Percentiles rank a stretch among this genome's conserved stretches.
These are phyloP conservation scores for Antarctomyces pellizariae DNA, from an alignment of 495 filamentous ascomycete genomes.

Conservation along the genomic window DNA sequence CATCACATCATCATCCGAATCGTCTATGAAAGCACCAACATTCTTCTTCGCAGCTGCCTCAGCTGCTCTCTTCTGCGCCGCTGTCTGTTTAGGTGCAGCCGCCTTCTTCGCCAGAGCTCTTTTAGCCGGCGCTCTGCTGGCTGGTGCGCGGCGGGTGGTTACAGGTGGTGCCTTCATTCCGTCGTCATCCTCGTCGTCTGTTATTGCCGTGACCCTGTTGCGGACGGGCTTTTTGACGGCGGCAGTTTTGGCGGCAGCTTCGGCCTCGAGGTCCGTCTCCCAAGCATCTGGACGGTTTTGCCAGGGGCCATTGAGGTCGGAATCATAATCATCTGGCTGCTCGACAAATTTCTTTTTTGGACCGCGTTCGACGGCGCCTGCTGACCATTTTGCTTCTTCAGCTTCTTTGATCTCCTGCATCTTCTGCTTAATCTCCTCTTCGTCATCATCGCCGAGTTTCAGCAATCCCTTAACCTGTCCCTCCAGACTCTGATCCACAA, in stretches of 20 bases:
- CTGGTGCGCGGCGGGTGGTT: too few relatives aligned
- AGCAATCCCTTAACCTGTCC: conserved; percentile 57
- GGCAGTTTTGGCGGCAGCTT: conserved; percentile 23
- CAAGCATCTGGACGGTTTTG: conserved; percentile 51
- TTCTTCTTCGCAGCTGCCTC: conserved; percentile 25
- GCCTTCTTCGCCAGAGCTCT: conserved; percentile 19
- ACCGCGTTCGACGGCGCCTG: conserved; percentile 37
- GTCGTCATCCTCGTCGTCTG: conserved; percentile 20
- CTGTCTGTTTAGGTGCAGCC: conserved; percentile 15
- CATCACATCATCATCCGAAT: conserved; percentile 38
- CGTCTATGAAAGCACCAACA: conserved; percentile 32
- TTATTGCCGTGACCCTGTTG: conserved; percentile 10
- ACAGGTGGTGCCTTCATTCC: too few relatives aligned
- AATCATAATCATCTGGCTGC: conserved; percentile 64
- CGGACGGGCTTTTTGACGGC: conserved; percentile 10
- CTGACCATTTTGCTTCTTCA: conserved; percentile 47
- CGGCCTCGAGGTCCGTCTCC: conserved; percentile 20
- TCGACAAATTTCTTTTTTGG: conserved; percentile 35
- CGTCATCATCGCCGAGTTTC: conserved; percentile 41
- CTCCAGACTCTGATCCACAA: conserved; percentile 58
- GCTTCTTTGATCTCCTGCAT: conserved; percentile 49
- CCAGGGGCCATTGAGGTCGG: conserved; percentile 69
- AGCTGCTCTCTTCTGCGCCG: conserved; percentile 17
- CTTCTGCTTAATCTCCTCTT: conserved; percentile 34
- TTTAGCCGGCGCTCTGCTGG: conserved; percentile 17